Base-by-base conservation (phyloP, 2,329 filamentous ascomycete species). In the Didymella pinodella region DNA sequence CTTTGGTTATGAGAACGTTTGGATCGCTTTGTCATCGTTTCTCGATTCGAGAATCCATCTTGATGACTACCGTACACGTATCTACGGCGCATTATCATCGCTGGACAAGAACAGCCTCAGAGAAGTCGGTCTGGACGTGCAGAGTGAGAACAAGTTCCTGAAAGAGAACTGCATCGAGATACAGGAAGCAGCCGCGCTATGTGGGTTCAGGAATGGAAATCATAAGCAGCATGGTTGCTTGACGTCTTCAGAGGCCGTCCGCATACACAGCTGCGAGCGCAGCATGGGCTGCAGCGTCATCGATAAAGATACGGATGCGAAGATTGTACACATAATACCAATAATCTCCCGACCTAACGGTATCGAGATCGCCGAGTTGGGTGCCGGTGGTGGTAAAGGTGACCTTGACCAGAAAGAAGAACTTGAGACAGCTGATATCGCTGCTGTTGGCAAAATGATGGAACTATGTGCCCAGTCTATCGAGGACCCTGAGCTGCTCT, bases 1-100 rank as follows among this genome's bases (percentile, higher is more conserved):
- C 0, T 95, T 95, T 71, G 91, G 91, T 0, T 97, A 97, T 63
- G 93, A 98, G 73, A 90, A 96, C 51, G 92, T 97, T 0, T 97
- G 93, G 93, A 81, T 93, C 58, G 90, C 92, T 0, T 78, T 98
- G 0, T 88, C 92, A 0, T 85, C 88, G 22, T 86, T 87, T 11
- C 79, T 97, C 0, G 78, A 85, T 6, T 89, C 88, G 0, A 67
- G 89, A 81, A 85, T 97, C 2, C 94, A 97, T 68, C 86, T 97
- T 2, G 92, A 96, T 71, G 80, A 86, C 16, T 97, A 97, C 72
- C 92, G 93, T 65, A 81, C 89, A 69, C 78, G 83, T 0, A 82
- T 97, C 0, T 97, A 96, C 70, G 80, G 80, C 1, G 84, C 93
- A 0, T 77, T 83, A 6, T 77, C 78, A 1, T 82, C 67, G 3